These are phyloP conservation scores for Geotrichum bryndzae DNA, from an alignment of 1,139 yeast species.

Conservation along the genomic window DNA sequence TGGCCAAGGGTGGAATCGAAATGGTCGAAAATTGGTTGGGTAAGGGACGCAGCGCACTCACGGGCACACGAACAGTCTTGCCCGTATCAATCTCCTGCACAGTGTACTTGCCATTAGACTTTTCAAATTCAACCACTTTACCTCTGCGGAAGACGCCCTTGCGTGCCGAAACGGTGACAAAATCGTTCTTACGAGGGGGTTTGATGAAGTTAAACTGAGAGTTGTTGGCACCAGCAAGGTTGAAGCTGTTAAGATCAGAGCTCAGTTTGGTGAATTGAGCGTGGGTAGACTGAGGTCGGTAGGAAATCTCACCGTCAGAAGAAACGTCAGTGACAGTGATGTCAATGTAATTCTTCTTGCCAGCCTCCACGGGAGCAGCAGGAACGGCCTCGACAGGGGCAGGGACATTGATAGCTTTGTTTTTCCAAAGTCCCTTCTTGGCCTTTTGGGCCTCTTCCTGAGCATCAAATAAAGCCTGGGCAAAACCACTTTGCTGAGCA, in stretches of 20 bases:
- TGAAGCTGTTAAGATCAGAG: slow-evolving; percentile 37
- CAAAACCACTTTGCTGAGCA: slow-evolving; percentile 52
- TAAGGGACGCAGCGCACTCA: slow-evolving; percentile 46
- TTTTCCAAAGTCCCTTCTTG: slow-evolving; percentile 61
- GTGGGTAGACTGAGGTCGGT: slow-evolving; percentile 38
- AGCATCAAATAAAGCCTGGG: slow-evolving; percentile 50
- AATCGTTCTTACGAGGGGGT: slow-evolving; percentile 51
- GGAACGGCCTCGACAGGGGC: slow-evolving; percentile 27
- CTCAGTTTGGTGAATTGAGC: slow-evolving; percentile 25
- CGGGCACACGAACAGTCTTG: slow-evolving; percentile 46
- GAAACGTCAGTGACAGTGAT: slow-evolving; percentile 54
- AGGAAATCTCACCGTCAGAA: slow-evolving; percentile 48
- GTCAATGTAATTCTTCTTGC: slow-evolving; percentile 47
- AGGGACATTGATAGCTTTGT: slow-evolving; percentile 32
- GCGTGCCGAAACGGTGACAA: slow-evolving; percentile 52
- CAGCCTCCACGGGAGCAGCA: slow-evolving; percentile 18
- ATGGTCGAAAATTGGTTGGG: slow-evolving; percentile 47
- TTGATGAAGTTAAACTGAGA: slow-evolving; percentile 26
- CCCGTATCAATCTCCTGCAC: slow-evolving; percentile 67
- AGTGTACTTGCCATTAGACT: slow-evolving; percentile 42
- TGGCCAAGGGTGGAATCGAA: slow-evolving; percentile 51
- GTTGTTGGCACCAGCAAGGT: slow-evolving; percentile 40
- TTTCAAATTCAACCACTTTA: slow-evolving; percentile 47
- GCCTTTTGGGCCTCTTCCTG: slow-evolving; percentile 54
- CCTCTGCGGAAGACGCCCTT: slow-evolving; percentile 60